phyloP scores from a whole-genome alignment of 2,329 filamentous ascomycete species.

The Pyrenochaeta sp. region DNA sequence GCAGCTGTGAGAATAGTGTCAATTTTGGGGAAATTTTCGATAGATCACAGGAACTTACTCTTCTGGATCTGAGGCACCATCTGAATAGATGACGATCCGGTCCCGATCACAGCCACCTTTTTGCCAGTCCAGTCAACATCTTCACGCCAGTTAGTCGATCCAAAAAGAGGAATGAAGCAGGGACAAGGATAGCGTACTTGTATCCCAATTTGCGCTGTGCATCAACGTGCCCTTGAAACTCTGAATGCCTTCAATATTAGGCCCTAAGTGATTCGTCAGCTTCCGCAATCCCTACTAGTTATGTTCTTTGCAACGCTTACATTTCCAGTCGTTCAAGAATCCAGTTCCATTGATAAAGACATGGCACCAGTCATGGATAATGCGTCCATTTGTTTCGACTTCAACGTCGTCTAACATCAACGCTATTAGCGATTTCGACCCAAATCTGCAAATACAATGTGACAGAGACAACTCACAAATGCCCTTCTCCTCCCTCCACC shows the following conservation, averaged over 20 bases:
- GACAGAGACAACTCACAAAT: conserved; percentile 23
- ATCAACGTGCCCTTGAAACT: conserved; percentile 3
- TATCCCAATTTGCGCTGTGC: conserved; percentile 8
- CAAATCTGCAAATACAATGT: neutral
- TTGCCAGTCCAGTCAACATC: conserved; percentile 32
- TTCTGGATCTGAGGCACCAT: conserved; percentile 40
- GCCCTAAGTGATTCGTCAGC: conserved; percentile 1
- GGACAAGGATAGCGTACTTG: neutral
- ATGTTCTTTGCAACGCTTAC: neutral
- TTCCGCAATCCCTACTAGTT: neutral
- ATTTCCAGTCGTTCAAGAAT: conserved; percentile 27
- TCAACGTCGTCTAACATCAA: conserved; percentile 10
- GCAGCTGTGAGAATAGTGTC: conserved; percentile 3
- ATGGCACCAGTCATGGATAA: conserved; percentile 23
- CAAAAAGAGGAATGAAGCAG: neutral
- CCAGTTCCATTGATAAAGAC: conserved; percentile 35
- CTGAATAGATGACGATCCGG: conserved; percentile 51
- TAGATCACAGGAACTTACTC: conserved; percentile 2
- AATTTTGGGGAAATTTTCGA: neutral
- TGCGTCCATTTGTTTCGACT: conserved; percentile 22
- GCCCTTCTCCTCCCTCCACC: conserved; percentile 22
- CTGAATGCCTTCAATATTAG: conserved; percentile 3
- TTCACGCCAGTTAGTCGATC: neutral
- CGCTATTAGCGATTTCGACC: neutral
- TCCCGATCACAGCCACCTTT: conserved; percentile 43